These are phyloP conservation scores for Xylaria sp. DNA, from an alignment of 2,329 filamentous ascomycete species.

Conservation along the genomic window DNA sequence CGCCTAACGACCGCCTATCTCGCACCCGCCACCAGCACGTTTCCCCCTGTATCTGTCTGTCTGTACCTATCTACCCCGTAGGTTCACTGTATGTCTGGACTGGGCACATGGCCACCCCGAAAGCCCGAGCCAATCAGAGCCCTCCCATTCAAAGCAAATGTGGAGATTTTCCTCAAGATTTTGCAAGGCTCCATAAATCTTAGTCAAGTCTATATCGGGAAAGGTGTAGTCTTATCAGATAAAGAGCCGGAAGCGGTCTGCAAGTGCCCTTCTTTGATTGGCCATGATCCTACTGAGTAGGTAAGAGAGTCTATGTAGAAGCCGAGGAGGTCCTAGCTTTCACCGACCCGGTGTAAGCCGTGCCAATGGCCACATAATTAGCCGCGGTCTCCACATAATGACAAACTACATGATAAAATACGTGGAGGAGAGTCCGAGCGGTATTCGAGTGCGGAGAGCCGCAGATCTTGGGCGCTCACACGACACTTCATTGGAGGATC, in stretches of 20 bases:
- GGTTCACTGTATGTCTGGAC: too few relatives aligned
- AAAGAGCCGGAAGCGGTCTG: conserved; percentile 31
- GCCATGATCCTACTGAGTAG: neutral
- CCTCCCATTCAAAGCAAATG: neutral
- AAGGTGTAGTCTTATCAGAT: conserved; percentile 28
- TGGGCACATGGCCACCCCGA: conserved; percentile 23
- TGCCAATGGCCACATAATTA: neutral
- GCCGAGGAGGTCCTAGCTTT: conserved; percentile 29
- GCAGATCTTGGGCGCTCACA: neutral
- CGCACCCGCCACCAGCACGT: neutral
- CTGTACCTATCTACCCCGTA: too few relatives aligned
- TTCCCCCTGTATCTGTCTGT: conserved; percentile 8
- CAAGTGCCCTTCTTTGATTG: conserved; percentile 28
- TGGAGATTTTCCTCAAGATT: neutral
- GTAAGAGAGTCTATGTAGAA: conserved; percentile 25
- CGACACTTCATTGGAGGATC: conserved; percentile 21
- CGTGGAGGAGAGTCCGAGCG: conserved; percentile 21
- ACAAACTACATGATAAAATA: conserved; percentile 3
- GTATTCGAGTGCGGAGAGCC: too few relatives aligned
- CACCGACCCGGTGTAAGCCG: conserved; percentile 1
- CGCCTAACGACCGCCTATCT: too few relatives aligned
- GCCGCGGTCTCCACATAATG: too few relatives aligned
- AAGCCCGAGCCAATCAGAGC: conserved; percentile 21
- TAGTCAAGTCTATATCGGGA: conserved; percentile 23
- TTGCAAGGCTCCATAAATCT: neutral